Conservation (phyloP, 805 yeast genomes). For the Yamadazyma takamatsuzukensis region DNA sequence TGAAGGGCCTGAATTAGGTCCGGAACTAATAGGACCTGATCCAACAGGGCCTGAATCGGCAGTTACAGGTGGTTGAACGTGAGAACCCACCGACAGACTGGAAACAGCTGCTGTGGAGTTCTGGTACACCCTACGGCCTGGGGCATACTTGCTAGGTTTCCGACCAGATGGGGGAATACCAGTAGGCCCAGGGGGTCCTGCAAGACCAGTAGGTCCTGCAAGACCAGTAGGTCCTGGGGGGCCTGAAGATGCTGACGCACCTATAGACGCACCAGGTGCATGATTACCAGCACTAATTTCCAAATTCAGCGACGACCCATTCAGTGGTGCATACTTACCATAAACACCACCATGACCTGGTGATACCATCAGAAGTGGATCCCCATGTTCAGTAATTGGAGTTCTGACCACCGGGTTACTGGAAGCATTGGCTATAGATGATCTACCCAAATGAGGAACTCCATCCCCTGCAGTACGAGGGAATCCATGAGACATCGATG, state of each 20-base stretch:
- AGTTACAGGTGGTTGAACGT: constrained; percentile 1
- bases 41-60: constrained; percentile 1
- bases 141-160: constrained; percentile 11
- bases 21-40: too few species aligned
- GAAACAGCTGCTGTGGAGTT: constrained; percentile 8
- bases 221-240: too few species aligned
- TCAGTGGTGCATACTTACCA: constrained; percentile 20
- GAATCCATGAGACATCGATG: too few species aligned
- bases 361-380: not conserved
- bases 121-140: constrained; percentile 10
- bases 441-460: too few species aligned
- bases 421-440: not conserved
- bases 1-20: not conserved
- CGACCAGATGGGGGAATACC: constrained; percentile 9
- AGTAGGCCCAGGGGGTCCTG: too few species aligned
- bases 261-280: not conserved
- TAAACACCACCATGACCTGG: too few species aligned
- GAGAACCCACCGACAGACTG: constrained; percentile 12
- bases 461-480: too few species aligned
- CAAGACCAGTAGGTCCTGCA: too few species aligned
- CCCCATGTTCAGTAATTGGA: not conserved
- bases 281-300: too few species aligned
- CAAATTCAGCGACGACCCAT: constrained; percentile 19
- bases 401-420: not conserved
- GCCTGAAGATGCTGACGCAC: not conserved